phyloP scores from a whole-genome alignment of 192 early-diverging fungal genomes.

The Coemansia sp. region DNA sequence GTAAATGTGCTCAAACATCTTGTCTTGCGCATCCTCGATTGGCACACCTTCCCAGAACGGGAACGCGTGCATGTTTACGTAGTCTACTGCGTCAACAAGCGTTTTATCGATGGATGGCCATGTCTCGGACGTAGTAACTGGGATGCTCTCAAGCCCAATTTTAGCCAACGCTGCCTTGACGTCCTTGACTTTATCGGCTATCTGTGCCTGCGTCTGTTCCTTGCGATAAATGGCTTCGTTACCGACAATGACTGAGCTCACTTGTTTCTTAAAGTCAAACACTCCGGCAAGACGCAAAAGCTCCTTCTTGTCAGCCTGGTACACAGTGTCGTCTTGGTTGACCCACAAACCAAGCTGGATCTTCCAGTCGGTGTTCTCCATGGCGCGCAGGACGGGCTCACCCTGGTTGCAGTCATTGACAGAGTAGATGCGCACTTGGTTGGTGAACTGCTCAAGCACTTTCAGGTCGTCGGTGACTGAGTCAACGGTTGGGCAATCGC shows the following conservation, averaged over 20 bases:
- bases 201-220: constrained; percentile 46
- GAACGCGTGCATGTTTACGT: constrained; percentile 65
- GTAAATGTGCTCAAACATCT: constrained; percentile 58
- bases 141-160: constrained; percentile 37
- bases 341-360: constrained; percentile 67
- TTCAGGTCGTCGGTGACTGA: constrained; percentile 62
- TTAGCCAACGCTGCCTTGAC: constrained; percentile 48
- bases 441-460: constrained; percentile 57
- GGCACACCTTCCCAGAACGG: constrained; percentile 65
- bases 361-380: constrained; percentile 63
- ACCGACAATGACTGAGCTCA: constrained; percentile 60
- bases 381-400: constrained; percentile 61
- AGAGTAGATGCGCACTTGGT: constrained; percentile 63
- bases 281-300: constrained; percentile 42
- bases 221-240: constrained; percentile 65
- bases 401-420: constrained; percentile 64
- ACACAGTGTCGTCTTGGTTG: constrained; percentile 52
- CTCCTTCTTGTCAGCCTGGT: constrained; percentile 42
- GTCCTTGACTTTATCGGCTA: constrained; percentile 54
- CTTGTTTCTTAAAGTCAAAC: constrained; percentile 52
- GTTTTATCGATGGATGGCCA: constrained; percentile 53
- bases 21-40: constrained; percentile 52
- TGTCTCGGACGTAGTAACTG: constrained; percentile 46
- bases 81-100: constrained; percentile 58
- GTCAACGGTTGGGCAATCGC: constrained; percentile 61